Evolutionary conservation across 805 yeast species (phyloP).

Genomic region (Ogataea naganishii): DNA sequence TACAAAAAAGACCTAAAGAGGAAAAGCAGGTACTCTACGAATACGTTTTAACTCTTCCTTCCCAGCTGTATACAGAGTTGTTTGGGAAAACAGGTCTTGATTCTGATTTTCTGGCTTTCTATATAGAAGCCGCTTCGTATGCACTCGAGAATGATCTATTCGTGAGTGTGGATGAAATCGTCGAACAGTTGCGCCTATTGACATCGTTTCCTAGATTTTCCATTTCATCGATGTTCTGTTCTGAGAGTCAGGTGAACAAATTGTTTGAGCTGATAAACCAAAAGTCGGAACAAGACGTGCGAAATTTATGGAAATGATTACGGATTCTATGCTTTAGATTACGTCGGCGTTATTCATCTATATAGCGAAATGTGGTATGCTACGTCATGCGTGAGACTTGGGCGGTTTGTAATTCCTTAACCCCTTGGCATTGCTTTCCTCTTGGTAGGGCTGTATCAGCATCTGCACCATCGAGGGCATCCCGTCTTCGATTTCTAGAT

Average conservation of each 20-base stretch:
- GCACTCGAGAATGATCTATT: slow-evolving; percentile 8
- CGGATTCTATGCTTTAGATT: too few species aligned
- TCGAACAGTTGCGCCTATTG: slow-evolving; percentile 18
- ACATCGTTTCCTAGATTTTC: slow-evolving; percentile 27
- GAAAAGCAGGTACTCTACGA: slow-evolving; percentile 24
- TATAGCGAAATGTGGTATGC: slow-evolving; percentile 1
- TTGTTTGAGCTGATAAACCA: slow-evolving; percentile 1
- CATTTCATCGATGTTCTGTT: slow-evolving; percentile 27
- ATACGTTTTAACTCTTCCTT: slow-evolving; percentile 25
- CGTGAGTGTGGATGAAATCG: slow-evolving; percentile 12
- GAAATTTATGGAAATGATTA: slow-evolving; percentile 8
- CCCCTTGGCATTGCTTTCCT: slow-evolving; percentile 25
- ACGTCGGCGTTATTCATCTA: too few species aligned
- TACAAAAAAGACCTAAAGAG: slow-evolving; percentile 20
- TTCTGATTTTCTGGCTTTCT: slow-evolving; percentile 36
- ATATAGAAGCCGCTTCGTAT: slow-evolving; percentile 31
- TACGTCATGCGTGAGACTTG: slow-evolving; percentile 8
- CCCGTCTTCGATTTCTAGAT: slow-evolving; percentile 29
- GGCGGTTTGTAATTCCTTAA: slow-evolving; percentile 21
- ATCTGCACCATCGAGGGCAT: slow-evolving; percentile 29
- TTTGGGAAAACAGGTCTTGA: slow-evolving; percentile 41
- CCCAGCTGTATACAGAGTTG: slow-evolving; percentile 17
- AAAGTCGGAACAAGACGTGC: slow-evolving; percentile 6
- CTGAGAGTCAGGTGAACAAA: slow-evolving; percentile 10
- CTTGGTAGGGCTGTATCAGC: slow-evolving; percentile 36